These are phyloP conservation scores for Cutaneotrichosporon cutaneum DNA, from an alignment of 1,284 basidiomycete species.

Conservation along the genomic window DNA sequence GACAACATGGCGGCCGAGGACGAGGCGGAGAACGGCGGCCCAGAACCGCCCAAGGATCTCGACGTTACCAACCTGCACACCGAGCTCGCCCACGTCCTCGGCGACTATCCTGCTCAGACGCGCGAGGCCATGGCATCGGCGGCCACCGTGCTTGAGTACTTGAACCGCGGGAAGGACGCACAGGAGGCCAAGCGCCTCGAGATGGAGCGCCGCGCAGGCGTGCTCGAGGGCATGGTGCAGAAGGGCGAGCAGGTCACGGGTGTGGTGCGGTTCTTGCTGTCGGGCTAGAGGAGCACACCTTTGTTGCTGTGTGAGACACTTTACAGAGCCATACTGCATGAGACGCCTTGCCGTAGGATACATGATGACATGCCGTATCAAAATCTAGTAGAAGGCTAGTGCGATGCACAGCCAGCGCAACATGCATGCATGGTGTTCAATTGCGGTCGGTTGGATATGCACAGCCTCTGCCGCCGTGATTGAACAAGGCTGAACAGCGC, in stretches of 20 bases:
- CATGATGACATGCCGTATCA: too few relatives aligned
- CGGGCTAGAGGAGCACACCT: neutral
- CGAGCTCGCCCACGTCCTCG: constrained; percentile 31
- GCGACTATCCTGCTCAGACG: constrained; percentile 38
- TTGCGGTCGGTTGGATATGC: too few relatives aligned
- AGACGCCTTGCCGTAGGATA: too few relatives aligned
- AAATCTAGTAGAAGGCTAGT: too few relatives aligned
- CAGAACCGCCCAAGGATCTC: constrained; percentile 4
- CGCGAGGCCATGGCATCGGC: constrained; percentile 41
- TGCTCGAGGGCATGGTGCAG: constrained; percentile 49
- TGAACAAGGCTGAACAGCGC: too few relatives aligned
- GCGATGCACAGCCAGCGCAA: too few relatives aligned
- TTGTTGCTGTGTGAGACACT: too few relatives aligned
- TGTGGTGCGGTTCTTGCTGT: constrained; percentile 47
- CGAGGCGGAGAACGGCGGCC: constrained; percentile 20
- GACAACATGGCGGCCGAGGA: constrained; percentile 49
- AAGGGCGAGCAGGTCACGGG: constrained; percentile 46
- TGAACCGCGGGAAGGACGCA: constrained; percentile 39
- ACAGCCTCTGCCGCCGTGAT: too few relatives aligned
- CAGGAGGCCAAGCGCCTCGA: constrained; percentile 48
- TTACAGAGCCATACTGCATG: too few relatives aligned
- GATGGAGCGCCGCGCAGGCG: constrained; percentile 44
- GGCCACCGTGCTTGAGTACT: constrained; percentile 41
- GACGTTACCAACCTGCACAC: constrained; percentile 24
- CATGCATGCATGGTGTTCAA: too few relatives aligned